Base-by-base conservation (phyloP, 106 monocot species). In the Vanilla planifolia region DNA sequence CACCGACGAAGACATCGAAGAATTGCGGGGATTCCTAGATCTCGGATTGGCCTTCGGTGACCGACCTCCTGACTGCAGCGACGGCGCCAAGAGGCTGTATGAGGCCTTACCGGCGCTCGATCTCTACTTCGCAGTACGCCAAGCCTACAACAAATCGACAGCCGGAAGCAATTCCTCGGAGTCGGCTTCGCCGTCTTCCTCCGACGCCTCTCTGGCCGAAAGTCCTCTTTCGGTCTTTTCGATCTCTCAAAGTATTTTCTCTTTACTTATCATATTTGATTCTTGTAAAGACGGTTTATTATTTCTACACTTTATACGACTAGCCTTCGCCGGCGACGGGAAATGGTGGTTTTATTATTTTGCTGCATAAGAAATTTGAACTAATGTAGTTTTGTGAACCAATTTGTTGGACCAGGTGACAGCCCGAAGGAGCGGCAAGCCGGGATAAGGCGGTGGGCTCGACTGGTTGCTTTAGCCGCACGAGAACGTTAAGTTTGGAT, bases 1-100 rank as follows among this genome's bases (percentile, higher is more conserved):
- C 41, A 86, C 92, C 15, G 86, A 86, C 25, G 92, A 83, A 50
- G 92, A 92, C 63, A 70, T 92, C 65, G 86, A 92, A 17, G 92
- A 92, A 77, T 77, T 92, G 42, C 72, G 80, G 14, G 92, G 80
- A 3, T 86, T 83, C 67, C 72, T 92, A 47, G 92, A 92, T 53
- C 80, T 92, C 7, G 88, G 88, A 0, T 79, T 88, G 51, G 80
- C 77, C 3, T 86, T 86, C 59, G 75, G 50, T 11, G 21, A 52
- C 20, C 48, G 34, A 21, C 33, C 15, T 24, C 33, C 30, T 19
- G 60, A 61, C 33, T 57, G 48, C 9, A 51, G 72, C n/a, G 43
- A 37, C 20, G 44, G 45, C 3, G 65, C 50, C 33, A 55, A 21
- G 37, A 37, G 65, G 23, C 68, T 92, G 6, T 40, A 75, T 8